phyloP scores from a whole-genome alignment of 192 early-diverging fungal species.

The Podochytrium sp. region DNA sequence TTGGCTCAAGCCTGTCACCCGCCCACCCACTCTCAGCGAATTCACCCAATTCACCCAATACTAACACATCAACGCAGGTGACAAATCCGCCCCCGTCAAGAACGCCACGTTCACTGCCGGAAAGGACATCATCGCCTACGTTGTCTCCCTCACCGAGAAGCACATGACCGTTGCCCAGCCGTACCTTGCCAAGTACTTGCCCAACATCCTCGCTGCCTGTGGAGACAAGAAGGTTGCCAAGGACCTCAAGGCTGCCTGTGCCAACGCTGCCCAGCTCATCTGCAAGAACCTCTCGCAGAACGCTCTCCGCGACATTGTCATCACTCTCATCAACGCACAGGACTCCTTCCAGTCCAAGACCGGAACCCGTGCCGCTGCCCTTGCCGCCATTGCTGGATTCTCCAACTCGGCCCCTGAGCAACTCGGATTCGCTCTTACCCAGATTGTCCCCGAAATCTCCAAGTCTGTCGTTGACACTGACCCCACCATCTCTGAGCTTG shows the following conservation, averaged over 20 bases:
- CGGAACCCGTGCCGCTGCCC: conserved; percentile 69
- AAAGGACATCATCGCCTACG: conserved; percentile 50
- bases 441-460: conserved; percentile 74
- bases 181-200: conserved; percentile 67
- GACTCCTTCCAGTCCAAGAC: conserved; percentile 76
- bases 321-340: conserved; percentile 44
- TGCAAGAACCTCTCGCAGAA: conserved; percentile 42
- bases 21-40: background rate
- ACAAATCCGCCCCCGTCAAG: conserved; percentile 53
- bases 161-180: conserved; percentile 72
- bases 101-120: conserved; percentile 46
- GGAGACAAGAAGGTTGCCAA: conserved; percentile 70
- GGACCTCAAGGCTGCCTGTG: conserved; percentile 62
- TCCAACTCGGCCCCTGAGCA: conserved; percentile 53
- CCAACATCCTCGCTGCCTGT: conserved; percentile 60
- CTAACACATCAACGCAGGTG: conserved; percentile 16
- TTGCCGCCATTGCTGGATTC: conserved; percentile 48
- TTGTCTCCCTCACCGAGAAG: conserved; percentile 45
- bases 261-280: conserved; percentile 58
- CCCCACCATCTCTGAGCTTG: conserved; percentile 68
- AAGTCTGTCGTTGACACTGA: conserved; percentile 85
- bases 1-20: background rate
- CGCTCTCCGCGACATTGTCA: conserved; percentile 28
- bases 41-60: background rate
- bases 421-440: conserved; percentile 48